Evolutionary conservation across 345 rosid species (phyloP).

Genomic region (Laguncularia racemosa): DNA sequence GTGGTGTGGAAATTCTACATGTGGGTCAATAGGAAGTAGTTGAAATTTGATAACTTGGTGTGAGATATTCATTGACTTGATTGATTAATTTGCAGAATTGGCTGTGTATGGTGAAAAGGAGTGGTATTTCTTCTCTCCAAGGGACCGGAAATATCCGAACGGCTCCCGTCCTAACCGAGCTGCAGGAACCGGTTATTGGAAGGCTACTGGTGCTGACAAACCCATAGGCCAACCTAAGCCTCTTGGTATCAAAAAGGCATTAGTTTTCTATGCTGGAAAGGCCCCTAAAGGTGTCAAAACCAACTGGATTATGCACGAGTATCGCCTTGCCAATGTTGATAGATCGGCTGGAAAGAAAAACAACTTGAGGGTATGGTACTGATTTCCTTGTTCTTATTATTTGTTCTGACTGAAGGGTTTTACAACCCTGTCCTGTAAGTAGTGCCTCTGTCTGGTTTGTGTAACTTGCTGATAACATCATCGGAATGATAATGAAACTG

Average conservation of each 20-base stretch:
- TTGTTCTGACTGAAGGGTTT: not conserved
- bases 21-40: no score
- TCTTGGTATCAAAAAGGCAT: constrained; percentile 75
- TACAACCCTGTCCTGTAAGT: no score
- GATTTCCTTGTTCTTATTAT: not conserved
- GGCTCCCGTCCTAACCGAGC: constrained; percentile 87
- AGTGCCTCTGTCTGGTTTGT: no score
- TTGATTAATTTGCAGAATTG: constrained; percentile 36
- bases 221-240: constrained; percentile 76
- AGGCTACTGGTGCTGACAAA: constrained; percentile 92
- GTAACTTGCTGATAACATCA: no score
- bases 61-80: not conserved
- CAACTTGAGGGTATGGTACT: constrained; percentile 49
- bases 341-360: constrained; percentile 58
- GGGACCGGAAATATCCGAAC: constrained; percentile 87
- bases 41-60: not conserved
- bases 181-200: constrained; percentile 86
- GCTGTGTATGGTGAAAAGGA: constrained; percentile 84
- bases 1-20: no score
- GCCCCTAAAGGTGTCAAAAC: constrained; percentile 80
- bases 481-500: no score
- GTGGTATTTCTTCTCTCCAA: constrained; percentile 87
- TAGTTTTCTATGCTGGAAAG: constrained; percentile 85
- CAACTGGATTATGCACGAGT: constrained; percentile 98
- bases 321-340: constrained; percentile 79